phyloP scores from a whole-genome alignment of 176 grass and related monocot species.

The Phragmites australis region DNA sequence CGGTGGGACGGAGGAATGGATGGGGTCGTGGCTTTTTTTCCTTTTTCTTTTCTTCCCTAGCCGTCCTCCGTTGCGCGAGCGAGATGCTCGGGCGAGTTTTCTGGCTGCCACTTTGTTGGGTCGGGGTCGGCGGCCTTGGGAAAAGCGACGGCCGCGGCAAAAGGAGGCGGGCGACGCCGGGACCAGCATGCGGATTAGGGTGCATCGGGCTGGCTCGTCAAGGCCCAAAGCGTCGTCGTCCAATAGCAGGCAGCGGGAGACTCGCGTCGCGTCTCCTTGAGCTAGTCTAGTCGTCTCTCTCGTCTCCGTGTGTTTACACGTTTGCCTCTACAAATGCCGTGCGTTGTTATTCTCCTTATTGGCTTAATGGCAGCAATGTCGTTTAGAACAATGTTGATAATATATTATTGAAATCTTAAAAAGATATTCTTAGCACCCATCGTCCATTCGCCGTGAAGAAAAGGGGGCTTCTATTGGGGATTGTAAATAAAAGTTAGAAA shows the following conservation, averaged over 20 bases:
- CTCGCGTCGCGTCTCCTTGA: neutral
- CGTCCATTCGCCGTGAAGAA: no score
- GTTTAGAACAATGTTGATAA: no score
- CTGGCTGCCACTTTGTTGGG: conserved; percentile 51
- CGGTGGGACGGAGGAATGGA: neutral
- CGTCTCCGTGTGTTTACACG: neutral
- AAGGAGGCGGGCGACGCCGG: conserved; percentile 33
- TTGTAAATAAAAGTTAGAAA: no score
- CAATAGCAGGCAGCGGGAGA: neutral
- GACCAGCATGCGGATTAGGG: conserved; percentile 7
- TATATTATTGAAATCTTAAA: no score
- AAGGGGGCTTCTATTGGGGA: no score
- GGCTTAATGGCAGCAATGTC: no score
- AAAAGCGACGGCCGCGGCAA: conserved; percentile 67
- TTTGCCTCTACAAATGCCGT: no score
- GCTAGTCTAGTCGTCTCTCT: neutral
- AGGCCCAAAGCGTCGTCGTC: conserved; percentile 24
- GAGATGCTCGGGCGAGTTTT: conserved; percentile 38
- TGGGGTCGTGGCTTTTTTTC: neutral
- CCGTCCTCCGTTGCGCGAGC: conserved; percentile 2
- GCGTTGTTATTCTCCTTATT: no score
- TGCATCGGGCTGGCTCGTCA: neutral
- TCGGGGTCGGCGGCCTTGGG: conserved; percentile 32
- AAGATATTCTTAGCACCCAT: no score
- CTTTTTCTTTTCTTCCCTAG: neutral